Evolutionary conservation across 139 green algal species (phyloP), one percentile per base, ranked within the genome.

Genomic region (Micractinium conductrix): DNA sequence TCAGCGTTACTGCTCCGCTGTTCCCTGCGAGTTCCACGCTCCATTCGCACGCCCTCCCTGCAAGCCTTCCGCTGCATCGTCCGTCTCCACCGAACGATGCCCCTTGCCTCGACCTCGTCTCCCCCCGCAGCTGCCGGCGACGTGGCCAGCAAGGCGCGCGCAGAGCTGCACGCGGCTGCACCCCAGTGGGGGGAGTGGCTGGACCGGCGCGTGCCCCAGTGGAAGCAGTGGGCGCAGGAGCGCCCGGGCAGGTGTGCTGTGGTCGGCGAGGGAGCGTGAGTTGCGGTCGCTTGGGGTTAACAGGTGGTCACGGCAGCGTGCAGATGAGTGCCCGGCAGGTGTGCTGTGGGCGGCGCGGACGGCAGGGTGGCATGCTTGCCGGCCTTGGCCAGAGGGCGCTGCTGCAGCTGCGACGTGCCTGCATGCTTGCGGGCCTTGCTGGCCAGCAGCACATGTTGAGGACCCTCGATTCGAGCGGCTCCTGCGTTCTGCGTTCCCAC

Each of bases 101-200:
- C 24, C 53, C 53, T 38, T 70, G 33, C 19, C 33, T 44, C 22
- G 1, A 37, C 22, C 68, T 7, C 2, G 17, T 7, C 68, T 30
- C 43, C 43, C 44, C 50, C 16, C n/a, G 76, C 76, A 82, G 76
- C 28, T 2, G 76, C 76, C 58, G 60, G 37, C 40, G 10, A 55
- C 12, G 76, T 58, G 10, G 76, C 76, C 76, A 55, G 30, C 38
- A 19, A 9, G 21, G 58, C 40, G 10, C 76, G 76, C 0, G 76
- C 76, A 8, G 58, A 72, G 76, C 76, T 82, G 58, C 38, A 82
- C 14, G 58, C 62, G 3, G 26, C 38, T 10, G 53, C 68, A 26
- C 76, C 76, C 4, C 58, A 82, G 58, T 82, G 74, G 74, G 40
- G 74, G 24, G 30, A 44, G 45, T 80, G 74, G 76, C 42, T 82